Base-by-base conservation (phyloP, 441 rosid species). In the Theobroma grandiflorum region DNA sequence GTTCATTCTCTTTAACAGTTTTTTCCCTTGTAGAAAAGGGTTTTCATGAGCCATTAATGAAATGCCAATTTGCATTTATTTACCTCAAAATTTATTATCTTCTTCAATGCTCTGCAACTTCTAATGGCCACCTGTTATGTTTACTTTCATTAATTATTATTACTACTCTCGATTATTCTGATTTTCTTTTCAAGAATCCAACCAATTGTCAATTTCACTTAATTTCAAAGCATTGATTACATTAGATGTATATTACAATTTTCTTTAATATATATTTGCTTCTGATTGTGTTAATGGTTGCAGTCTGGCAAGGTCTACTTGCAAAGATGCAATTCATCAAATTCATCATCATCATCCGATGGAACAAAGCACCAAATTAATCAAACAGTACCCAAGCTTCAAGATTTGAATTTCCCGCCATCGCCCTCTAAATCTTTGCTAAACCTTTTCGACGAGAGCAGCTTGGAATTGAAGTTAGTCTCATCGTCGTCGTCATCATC, bases 301-400 rank as follows among this genome's bases (percentile, higher is more conserved):
- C 95, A 96, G 99, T 90, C 99, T 1, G 98, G 99, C 26, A 91
- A 91, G 81, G 88, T 95, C 35, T 95, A 87, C 84, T 76, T 96
- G 40, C 94, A 92, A 75, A 87, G 86, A 84, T 85, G 91, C 89
- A 89, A 86, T 38, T 75, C 91, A 42, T 75, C 91, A 18, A 81
- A 14, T 63, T 85, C 92, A 6, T 80, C 90, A 2, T 75, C 89
- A 26, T 86, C 89, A 7, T 77, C 88, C 0, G 88, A 82, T 57
- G 73, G 53, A 82, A 79, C 33, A 77, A 64, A 75, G 61, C 79
- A 75, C 66, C 83, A 86, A 50, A 43, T 81, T 57, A 84, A 83
- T 81, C 88, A 89, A 82, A 81, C 90, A 71, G 80, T 82, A 16
- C 62, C 84, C 8, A 86, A 77, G 83, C 85, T 91, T 78, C 94